These are phyloP conservation scores for Eucalyptus cloeziana DNA, from an alignment of 345 rosid species.

Conservation along the genomic window DNA sequence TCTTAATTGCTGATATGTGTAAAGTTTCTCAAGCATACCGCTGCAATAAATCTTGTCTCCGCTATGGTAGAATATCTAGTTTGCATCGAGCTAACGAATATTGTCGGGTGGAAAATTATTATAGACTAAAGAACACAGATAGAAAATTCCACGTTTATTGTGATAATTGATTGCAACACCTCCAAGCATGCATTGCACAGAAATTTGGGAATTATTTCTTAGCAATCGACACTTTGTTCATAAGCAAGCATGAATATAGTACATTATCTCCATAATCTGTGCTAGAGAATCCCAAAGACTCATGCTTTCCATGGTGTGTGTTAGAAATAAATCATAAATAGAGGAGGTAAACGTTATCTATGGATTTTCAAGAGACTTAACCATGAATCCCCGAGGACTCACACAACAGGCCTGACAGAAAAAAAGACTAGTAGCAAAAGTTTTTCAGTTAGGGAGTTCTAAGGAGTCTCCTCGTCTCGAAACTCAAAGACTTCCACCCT, in stretches of 20 bases:
- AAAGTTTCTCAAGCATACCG: not conserved
- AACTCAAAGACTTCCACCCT: conserved; percentile 2
- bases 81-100: not conserved
- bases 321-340: not conserved
- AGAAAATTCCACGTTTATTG: not conserved
- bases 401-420: not conserved
- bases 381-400: not conserved
- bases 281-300: not conserved
- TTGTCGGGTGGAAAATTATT: not conserved
- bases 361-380: not conserved
- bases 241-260: not conserved
- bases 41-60: not conserved
- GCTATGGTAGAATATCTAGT: not conserved
- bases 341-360: not conserved
- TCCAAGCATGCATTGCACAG: not conserved
- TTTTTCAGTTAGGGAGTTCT: not conserved
- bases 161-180: not conserved
- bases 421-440: not conserved
- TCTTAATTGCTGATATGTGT: not conserved
- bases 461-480: not conserved
- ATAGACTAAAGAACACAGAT: not conserved
- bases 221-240: not conserved
- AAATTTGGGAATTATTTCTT: not conserved
- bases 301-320: not conserved
- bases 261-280: not conserved